phyloP scores from a whole-genome alignment of 73 alveolate genomes.

The Paramecium sexaurelia region DNA sequence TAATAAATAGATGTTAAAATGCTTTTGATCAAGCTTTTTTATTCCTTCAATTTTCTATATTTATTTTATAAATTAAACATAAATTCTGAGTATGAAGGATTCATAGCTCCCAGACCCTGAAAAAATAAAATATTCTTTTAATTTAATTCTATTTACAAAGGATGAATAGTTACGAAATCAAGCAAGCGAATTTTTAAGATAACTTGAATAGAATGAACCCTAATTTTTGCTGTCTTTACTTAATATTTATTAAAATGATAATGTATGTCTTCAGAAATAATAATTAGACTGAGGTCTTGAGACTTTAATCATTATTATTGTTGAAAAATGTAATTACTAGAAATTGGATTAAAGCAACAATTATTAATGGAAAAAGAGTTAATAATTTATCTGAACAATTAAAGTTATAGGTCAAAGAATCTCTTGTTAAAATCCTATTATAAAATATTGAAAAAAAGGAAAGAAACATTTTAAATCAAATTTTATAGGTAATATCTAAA shows the following conservation, averaged over 20 bases:
- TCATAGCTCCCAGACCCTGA: background rate
- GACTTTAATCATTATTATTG: background rate
- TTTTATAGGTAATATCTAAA: background rate
- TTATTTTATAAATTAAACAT: background rate
- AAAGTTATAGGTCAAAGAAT: background rate
- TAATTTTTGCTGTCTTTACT: background rate
- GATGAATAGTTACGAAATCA: background rate
- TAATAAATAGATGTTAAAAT: background rate
- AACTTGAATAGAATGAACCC: background rate
- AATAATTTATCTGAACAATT: background rate
- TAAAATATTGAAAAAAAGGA: background rate
- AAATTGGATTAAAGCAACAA: slow-evolving; percentile 34
- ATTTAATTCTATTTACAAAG: background rate
- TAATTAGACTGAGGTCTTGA: background rate
- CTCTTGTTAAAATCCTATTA: background rate
- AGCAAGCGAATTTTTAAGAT: background rate
- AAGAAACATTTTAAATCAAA: background rate
- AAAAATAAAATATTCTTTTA: background rate
- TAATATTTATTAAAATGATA: background rate
- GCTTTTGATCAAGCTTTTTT: background rate
- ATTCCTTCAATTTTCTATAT: background rate
- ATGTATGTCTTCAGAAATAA: background rate
- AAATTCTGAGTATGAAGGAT: background rate
- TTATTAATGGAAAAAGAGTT: background rate
- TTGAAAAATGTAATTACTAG: slow-evolving; percentile 20